Conservation (phyloP, 2,329 filamentous ascomycete species). For the Capronia epimyces region DNA sequence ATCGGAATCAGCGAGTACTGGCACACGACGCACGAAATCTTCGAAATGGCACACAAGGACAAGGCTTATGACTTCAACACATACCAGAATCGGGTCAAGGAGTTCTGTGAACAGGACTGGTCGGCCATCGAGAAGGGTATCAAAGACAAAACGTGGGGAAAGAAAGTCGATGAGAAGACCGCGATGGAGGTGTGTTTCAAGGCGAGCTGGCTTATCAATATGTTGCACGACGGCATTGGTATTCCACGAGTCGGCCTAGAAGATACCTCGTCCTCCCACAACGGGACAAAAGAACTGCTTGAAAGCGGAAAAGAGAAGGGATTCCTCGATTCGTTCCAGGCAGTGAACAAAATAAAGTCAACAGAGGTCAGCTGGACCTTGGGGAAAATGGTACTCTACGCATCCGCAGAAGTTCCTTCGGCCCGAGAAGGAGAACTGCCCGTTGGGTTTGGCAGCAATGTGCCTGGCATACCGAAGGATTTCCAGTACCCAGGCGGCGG, state of each 20-base stretch:
- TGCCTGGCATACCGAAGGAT: conserved; percentile 61
- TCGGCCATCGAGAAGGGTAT: conserved; percentile 64
- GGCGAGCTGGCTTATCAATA: conserved; percentile 94
- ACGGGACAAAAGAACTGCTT: conserved; percentile 66
- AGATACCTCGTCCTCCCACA: conserved; percentile 51
- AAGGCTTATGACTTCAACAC: conserved; percentile 83
- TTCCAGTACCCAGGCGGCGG: conserved; percentile 66
- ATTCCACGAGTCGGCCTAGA: conserved; percentile 81
- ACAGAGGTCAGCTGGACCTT: conserved; percentile 96
- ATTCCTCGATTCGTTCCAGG: conserved; percentile 80
- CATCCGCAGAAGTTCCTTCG: conserved; percentile 74
- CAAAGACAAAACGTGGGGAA: conserved; percentile 61
- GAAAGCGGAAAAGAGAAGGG: conserved; percentile 66
- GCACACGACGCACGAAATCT: conserved; percentile 96
- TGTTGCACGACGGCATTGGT: conserved; percentile 92
- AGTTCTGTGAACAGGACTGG: conserved; percentile 86
- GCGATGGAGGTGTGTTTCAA: conserved; percentile 94
- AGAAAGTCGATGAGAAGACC: conserved; percentile 66
- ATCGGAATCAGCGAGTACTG: conserved; percentile 97
- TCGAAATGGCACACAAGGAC: conserved; percentile 67
- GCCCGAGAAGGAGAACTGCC: conserved; percentile 56
- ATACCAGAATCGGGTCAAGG: conserved; percentile 76
- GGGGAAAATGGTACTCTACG: conserved; percentile 93
- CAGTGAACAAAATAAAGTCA: conserved; percentile 84
- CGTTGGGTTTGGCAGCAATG: conserved; percentile 89